Evolutionary conservation across 257 asterid genomes (phyloP), one percentile per base, ranked within the genome.

Genomic region (Leptodermis oblonga): DNA sequence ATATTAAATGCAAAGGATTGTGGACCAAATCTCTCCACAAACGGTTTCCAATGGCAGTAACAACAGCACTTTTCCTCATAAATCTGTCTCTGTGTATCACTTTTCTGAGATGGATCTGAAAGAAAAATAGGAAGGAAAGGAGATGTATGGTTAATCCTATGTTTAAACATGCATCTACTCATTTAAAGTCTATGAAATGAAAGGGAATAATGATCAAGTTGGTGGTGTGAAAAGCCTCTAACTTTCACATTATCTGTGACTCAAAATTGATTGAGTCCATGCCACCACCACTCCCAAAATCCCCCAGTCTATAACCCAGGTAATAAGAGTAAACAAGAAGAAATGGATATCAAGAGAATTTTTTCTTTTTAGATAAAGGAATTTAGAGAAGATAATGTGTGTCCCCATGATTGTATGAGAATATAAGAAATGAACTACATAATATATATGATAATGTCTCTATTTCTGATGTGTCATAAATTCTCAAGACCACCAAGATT

Each of bases 11-110:
- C 60, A 94, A 75, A 13, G 99, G 99, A 73, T 94, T 94, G 81
- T 94, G 99, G 77, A 94, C 86, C 76, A 94, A 77, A 82, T 94
- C 99, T 84, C 99, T 83, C 95, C 95, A 94, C 67, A 94, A 70
- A 72, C 99, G 97, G 74, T 83, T 89, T 78, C 86, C 86, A 64
- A 94, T 79, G 68, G 91, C 85, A 79, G 96, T 70, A 73, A 79
- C 37, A 62, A 94, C 85, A n/a, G 96, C 79, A 81, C 99, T 94
- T 82, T 88, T 89, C 69, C 99, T 74, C 78, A 90, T 82, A 78
- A 90, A 90, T 84, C 99, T 84, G 88, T 90, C 96, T 71, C 77
- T 85, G 69, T 81, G 93, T 59, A 89, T 84, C 65, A 91, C 91
- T 87, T 85, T 86, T 74, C 99, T 94, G 48, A 93, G 85, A 85